Evolutionary conservation across 495 filamentous ascomycete genomes (phyloP), one percentile per base, ranked within the genome.

Genomic region (Aspergillus carlsbadensis): DNA sequence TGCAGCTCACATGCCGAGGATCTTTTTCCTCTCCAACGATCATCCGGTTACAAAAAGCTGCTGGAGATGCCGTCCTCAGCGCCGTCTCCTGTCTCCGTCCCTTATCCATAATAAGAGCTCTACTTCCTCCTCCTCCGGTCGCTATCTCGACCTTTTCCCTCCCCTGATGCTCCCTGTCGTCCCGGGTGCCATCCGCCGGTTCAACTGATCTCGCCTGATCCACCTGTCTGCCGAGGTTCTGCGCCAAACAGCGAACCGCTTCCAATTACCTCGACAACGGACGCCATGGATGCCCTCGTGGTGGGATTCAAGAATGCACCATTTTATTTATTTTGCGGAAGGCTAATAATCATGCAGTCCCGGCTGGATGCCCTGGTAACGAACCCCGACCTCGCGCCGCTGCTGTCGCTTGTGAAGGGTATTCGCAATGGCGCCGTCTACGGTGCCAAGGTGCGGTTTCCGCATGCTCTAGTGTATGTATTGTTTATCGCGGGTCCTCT

Each of bases 361-460:
- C 69, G 65, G 44, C 69, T 87, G 57, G 87, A 95, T 69, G 75
- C 79, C 50, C 77, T 93, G 44, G 73, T 96, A 55, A 85, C 93
- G 35, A 84, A 98, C 70, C 91, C 93, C 3, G 75, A 83, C 57
- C 87, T 96, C 71, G 87, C 90, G 54, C 90, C 91, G 62, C 64
- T 91, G 49, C 83, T 99, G 24, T 80, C 88, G 22, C 78, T 99
- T 60, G 56, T 93, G 65, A 99, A 99, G 78, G 90, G 82, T 58
- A 85, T 92, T 45, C 92, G 94, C 71, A 99, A 98, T 87, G 94
- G 94, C 70, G 84, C 91, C 59, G 90, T 97, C 56, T 99, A 98
- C 76, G 94, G 94, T 24, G 85, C 92, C 62, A 99, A 98, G 83
- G 90, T 99, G 70, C 92, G 94, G 60, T 97, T 98, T 78, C 94